Percentiles rank a stretch among this genome's conserved stretches.
These are phyloP conservation scores for Dactylellina parvicollis DNA, from an alignment of 2,329 filamentous ascomycete species.

Conservation along the genomic window DNA sequence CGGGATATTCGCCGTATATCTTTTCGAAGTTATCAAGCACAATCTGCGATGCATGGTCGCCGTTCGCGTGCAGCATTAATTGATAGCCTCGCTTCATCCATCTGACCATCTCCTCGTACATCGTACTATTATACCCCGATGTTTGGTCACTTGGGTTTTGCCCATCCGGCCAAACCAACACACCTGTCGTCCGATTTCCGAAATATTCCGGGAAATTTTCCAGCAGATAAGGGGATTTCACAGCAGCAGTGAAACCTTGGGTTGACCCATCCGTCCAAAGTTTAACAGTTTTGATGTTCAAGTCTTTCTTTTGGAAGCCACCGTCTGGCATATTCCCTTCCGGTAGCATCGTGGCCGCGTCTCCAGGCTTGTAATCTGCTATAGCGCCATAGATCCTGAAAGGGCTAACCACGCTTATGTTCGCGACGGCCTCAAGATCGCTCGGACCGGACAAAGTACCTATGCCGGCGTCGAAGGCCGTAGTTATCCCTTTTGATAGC, in stretches of 20 bases:
- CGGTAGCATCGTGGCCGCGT: slow-evolving; percentile 28
- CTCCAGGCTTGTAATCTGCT: slow-evolving; percentile 21
- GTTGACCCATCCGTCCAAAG: slow-evolving; percentile 41
- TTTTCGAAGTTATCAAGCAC: slow-evolving; percentile 35
- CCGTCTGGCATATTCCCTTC: slow-evolving; percentile 23
- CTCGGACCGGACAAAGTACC: not conserved
- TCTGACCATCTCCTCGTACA: slow-evolving; percentile 29
- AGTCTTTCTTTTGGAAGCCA: slow-evolving; percentile 18
- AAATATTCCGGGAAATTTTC: slow-evolving; percentile 41
- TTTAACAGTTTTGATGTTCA: slow-evolving; percentile 38
- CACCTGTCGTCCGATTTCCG: not conserved
- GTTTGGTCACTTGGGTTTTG: not conserved
- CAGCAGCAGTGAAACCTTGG: slow-evolving; percentile 45
- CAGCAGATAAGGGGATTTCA: slow-evolving; percentile 17
- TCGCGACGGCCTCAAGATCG: slow-evolving; percentile 28
- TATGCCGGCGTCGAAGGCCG: slow-evolving; percentile 37
- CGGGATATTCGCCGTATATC: slow-evolving; percentile 22
- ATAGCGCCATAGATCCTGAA: slow-evolving; percentile 34
- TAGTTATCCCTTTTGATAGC: slow-evolving; percentile 41
- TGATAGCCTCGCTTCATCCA: slow-evolving; percentile 44
- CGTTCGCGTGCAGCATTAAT: slow-evolving; percentile 48
- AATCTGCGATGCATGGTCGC: slow-evolving; percentile 36
- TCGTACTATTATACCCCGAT: slow-evolving; percentile 18
- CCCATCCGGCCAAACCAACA: slow-evolving; percentile 42
- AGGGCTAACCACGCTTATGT: slow-evolving; percentile 18